phyloP scores from a whole-genome alignment of 371 early-diverging fungal genomes.

The Saksenaea oblongispora region DNA sequence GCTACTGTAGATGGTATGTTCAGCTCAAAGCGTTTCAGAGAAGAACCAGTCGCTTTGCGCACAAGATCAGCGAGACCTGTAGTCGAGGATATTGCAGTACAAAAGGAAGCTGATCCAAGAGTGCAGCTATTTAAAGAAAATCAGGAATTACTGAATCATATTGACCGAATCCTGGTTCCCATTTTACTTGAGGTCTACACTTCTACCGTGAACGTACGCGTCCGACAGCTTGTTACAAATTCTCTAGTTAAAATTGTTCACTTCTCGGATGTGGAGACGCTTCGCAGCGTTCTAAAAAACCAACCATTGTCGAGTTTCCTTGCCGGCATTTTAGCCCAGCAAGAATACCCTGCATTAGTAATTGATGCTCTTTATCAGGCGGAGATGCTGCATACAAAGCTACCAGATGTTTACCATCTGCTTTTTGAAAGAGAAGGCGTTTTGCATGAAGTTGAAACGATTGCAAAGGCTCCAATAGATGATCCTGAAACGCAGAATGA shows the following conservation, averaged over 20 bases:
- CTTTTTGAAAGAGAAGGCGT: constrained; percentile 70
- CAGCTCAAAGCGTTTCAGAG: constrained; percentile 37
- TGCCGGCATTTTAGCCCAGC: constrained; percentile 59
- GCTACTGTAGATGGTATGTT: constrained; percentile 25
- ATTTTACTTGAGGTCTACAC: constrained; percentile 58
- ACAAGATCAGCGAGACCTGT: constrained; percentile 19
- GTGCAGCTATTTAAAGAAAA: constrained; percentile 42
- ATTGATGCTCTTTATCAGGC: constrained; percentile 60
- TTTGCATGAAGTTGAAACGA: constrained; percentile 52
- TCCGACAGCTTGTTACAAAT: constrained; percentile 58
- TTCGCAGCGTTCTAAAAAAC: constrained; percentile 40
- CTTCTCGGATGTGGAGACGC: constrained; percentile 34
- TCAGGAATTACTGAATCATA: constrained; percentile 33
- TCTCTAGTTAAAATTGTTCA: constrained; percentile 58
- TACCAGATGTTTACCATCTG: constrained; percentile 54
- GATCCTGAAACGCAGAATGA: neutral
- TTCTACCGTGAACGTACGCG: constrained; percentile 56
- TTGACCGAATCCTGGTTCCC: constrained; percentile 54
- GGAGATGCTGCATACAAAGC: constrained; percentile 55
- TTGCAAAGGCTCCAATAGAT: constrained; percentile 35
- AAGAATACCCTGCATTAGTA: constrained; percentile 57
- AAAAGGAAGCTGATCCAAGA: constrained; percentile 37
- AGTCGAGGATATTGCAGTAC: neutral
- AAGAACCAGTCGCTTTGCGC: constrained; percentile 23
- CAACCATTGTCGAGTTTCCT: constrained; percentile 61